Evolutionary conservation across 2,329 filamentous ascomycete genomes (phyloP).

Genomic region (Talaromyces rugulosus): DNA sequence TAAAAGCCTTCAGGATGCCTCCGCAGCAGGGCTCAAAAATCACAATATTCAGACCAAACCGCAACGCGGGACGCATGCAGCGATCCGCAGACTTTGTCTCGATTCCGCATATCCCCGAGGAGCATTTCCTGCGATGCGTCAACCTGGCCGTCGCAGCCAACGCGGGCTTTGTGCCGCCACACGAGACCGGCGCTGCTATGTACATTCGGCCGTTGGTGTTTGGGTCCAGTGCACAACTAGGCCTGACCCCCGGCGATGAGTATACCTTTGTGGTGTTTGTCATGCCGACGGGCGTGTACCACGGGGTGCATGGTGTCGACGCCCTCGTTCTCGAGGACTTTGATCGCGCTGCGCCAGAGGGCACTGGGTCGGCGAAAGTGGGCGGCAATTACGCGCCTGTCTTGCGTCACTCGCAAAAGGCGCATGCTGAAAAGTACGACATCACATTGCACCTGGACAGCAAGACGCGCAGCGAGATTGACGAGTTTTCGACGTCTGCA

Average conservation of each 20-base stretch:
- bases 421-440: slow-evolving; percentile 73
- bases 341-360: slow-evolving; percentile 86
- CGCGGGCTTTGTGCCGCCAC: slow-evolving; percentile 84
- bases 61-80: slow-evolving; percentile 80
- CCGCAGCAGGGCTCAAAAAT: slow-evolving; percentile 55
- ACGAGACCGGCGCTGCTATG: slow-evolving; percentile 83
- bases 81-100: slow-evolving; percentile 79
- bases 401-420: slow-evolving; percentile 78
- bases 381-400: slow-evolving; percentile 96
- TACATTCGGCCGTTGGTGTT: slow-evolving; percentile 89
- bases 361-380: slow-evolving; percentile 86
- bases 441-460: slow-evolving; percentile 94
- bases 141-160: slow-evolving; percentile 81
- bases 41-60: slow-evolving; percentile 80
- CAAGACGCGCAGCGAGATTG: slow-evolving; percentile 74
- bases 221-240: slow-evolving; percentile 81
- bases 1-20: slow-evolving; percentile 81
- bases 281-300: slow-evolving; percentile 88
- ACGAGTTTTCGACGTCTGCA: slow-evolving; percentile 93
- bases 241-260: slow-evolving; percentile 80
- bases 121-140: slow-evolving; percentile 71
- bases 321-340: slow-evolving; percentile 88
- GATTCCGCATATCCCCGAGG: slow-evolving; percentile 72
- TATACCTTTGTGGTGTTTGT: slow-evolving; percentile 91
- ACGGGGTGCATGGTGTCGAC: slow-evolving; percentile 82